phyloP scores from a whole-genome alignment of 164 flowering plant species.

The Brasenia schreberi region DNA sequence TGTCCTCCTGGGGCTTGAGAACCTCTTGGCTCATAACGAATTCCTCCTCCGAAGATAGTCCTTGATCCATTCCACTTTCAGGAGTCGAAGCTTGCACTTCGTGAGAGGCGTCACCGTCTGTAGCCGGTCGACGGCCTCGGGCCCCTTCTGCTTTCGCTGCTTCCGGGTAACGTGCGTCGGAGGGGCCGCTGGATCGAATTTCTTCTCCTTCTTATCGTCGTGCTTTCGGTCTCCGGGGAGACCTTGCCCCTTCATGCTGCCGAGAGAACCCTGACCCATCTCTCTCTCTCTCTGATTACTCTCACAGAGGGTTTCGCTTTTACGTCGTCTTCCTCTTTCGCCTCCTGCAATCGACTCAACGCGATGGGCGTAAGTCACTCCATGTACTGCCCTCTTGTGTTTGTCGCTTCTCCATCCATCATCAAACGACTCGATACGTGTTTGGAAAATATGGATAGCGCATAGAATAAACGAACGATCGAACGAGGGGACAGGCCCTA shows the following conservation, averaged over 20 bases:
- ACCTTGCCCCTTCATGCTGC: constrained; percentile 18
- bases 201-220: constrained; percentile 30
- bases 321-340: too few relatives aligned
- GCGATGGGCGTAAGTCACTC: too few relatives aligned
- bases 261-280: constrained; percentile 29
- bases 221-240: constrained; percentile 13
- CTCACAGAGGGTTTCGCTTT: too few relatives aligned
- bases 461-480: too few relatives aligned
- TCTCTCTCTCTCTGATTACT: neutral
- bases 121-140: constrained; percentile 28
- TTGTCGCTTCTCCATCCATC: too few relatives aligned
- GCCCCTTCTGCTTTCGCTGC: constrained; percentile 26
- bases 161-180: constrained; percentile 30
- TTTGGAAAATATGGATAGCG: too few relatives aligned
- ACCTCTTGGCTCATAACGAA: constrained; percentile 27
- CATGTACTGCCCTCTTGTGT: too few relatives aligned
- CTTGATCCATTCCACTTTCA: constrained; percentile 25
- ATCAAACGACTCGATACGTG: too few relatives aligned
- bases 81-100: constrained; percentile 25
- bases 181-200: constrained; percentile 28
- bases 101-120: constrained; percentile 24
- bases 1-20: constrained; percentile 28
- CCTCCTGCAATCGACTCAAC: too few relatives aligned
- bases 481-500: too few relatives aligned
- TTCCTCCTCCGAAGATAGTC: constrained; percentile 33